Evolutionary conservation across 2,329 filamentous ascomycete species (phyloP).

Genomic region (Pseudocercospora pini-densiflorae): DNA sequence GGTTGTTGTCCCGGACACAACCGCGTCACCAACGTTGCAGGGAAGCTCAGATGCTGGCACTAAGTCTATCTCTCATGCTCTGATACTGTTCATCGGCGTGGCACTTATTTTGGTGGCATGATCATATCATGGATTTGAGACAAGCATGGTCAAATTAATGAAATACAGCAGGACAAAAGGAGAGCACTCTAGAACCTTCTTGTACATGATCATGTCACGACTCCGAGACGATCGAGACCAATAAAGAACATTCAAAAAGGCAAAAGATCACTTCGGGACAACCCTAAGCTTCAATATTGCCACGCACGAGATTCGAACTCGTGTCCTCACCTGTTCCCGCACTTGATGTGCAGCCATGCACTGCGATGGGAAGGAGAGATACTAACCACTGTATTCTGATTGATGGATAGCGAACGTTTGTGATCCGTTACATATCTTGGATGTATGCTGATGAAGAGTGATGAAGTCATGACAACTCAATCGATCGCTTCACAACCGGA

Average conservation of each 20-base stretch:
- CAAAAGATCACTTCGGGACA: too few species aligned
- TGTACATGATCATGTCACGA: not conserved
- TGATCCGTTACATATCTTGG: not conserved
- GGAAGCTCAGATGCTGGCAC: not conserved
- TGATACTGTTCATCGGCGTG: not conserved
- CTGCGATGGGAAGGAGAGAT: slow-evolving; percentile 5
- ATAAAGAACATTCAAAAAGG: too few species aligned
- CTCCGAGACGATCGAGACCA: too few species aligned
- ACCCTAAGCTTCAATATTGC: too few species aligned
- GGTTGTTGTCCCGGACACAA: not conserved
- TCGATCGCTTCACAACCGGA: slow-evolving; percentile 44
- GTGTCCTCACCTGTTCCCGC: slow-evolving; percentile 1
- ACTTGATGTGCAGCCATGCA: slow-evolving; percentile 1
- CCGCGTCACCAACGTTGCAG: not conserved
- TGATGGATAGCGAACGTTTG: not conserved
- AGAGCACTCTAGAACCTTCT: not conserved
- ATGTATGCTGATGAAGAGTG: not conserved
- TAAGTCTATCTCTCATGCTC: not conserved
- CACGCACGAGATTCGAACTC: slow-evolving; percentile 1
- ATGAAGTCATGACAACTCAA: slow-evolving; percentile 43
- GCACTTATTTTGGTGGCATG: not conserved
- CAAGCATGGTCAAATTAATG: too few species aligned
- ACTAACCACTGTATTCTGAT: slow-evolving; percentile 1
- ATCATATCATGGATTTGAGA: not conserved
- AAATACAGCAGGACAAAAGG: not conserved